Conservation (phyloP, 2,329 filamentous ascomycete genomes). For the Fusarium agapanthi region DNA sequence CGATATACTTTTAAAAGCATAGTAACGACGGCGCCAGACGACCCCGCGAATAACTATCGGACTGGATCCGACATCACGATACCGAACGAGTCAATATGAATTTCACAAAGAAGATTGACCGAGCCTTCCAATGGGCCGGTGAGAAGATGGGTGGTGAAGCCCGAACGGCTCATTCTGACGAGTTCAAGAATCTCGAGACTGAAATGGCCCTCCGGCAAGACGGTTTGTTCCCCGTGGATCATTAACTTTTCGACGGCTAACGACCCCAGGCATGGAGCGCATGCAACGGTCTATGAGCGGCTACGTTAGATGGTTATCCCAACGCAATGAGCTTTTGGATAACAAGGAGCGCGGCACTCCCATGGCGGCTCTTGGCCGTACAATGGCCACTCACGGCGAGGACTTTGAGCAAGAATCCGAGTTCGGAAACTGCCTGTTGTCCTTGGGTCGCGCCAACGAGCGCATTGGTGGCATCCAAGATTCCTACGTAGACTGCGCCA, state of each 20-base stretch:
- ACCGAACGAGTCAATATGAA: slow-evolving; percentile 53
- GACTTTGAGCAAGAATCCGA: slow-evolving; percentile 92
- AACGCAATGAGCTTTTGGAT: slow-evolving; percentile 79
- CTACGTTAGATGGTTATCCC: slow-evolving; percentile 89
- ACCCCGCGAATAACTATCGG: slow-evolving; percentile 27
- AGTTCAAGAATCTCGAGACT: slow-evolving; percentile 88
- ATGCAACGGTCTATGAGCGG: slow-evolving; percentile 85
- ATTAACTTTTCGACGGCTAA: slow-evolving; percentile 7
- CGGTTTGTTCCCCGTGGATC: slow-evolving; percentile 62
- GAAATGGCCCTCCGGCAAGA: slow-evolving; percentile 92
- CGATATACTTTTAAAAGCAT: slow-evolving; percentile 10
- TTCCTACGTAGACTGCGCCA: slow-evolving; percentile 79
- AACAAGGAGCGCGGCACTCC: slow-evolving; percentile 90
- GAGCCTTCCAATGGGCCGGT: slow-evolving; percentile 97
- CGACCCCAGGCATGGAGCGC: slow-evolving; percentile 79
- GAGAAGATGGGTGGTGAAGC: slow-evolving; percentile 94
- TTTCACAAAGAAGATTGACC: slow-evolving; percentile 86
- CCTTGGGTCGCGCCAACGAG: slow-evolving; percentile 86
- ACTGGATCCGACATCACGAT: slow-evolving; percentile 38
- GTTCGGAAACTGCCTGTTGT: slow-evolving; percentile 85
- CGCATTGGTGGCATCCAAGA: slow-evolving; percentile 87
- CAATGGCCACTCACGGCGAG: slow-evolving; percentile 89
- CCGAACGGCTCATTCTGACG: slow-evolving; percentile 86
- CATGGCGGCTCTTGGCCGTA: slow-evolving; percentile 79
- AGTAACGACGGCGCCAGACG: slow-evolving; percentile 20